Evolutionary conservation across 805 yeast species (phyloP), one percentile per base, ranked within the genome.

Genomic region (Starmerella bombi): DNA sequence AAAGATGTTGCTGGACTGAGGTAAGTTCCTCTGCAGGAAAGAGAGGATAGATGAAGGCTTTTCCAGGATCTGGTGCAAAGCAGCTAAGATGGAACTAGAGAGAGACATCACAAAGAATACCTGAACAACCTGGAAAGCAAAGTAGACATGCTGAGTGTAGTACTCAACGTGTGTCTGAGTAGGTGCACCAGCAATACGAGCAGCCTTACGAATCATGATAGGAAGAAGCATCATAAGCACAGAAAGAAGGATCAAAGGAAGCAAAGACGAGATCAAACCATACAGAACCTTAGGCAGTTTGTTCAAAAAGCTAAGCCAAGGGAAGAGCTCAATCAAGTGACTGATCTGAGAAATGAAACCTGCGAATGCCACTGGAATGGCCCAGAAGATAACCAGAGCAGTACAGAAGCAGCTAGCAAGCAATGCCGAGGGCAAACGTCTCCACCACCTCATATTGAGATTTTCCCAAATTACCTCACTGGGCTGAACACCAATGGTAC

Each of bases 341-440:
- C 70, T 65, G 51, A 88, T 72, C 61, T 88, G 91, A 19, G 97
- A 88, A 49, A 91, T 78, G 52, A 75, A 71, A 72, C 97, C 97
- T 38, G 88, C 94, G 54, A 84, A 85, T n/a, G 96, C 94, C 30
- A 88, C 96, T 8, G 98, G 98, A 52, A 88, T 76, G 32, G 94
- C 77, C 97, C 97, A 88, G 63, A 85, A 84, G 36, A 88, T 72
- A 46, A 88, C 75, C 60, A 78, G 64, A 20, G 80, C 74, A 54
- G 80, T 66, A 37, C 84, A 63, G 41, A 60, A 52, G 3, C 62
- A 53, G 14, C 81, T 66, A 1, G 93, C 88, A 40, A 70, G 63
- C 19, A 71, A 42, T 43, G 66, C 69, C 63, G 75, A 78, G 18
- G 70, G 46, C 33, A 68, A 57, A 59, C 94, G 74, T 54, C 68